Evolutionary conservation across 2,329 filamentous ascomycete species (phyloP), one percentile per base, ranked within the genome.

Genomic region (Cyphellophora attinorum): DNA sequence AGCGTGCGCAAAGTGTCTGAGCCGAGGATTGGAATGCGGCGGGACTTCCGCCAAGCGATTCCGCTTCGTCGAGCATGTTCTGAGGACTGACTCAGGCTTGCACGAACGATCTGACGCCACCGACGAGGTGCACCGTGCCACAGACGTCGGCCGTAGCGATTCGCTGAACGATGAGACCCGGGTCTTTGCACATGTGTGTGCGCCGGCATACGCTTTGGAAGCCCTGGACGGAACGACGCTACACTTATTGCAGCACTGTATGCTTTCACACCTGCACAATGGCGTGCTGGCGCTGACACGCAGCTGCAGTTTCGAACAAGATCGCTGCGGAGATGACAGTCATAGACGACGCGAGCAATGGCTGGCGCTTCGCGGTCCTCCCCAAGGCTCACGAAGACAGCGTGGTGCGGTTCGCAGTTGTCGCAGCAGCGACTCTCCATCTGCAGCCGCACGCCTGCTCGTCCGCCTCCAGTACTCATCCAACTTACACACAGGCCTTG

Each of bases 1-100:
- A 2, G 36, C 34, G 5, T 60, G 57, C 32, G 19, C 33, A 1
- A 60, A 60, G 33, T 60, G 57, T 23, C 16, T 43, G 8, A 48
- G 49, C 3, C 51, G 50, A 16, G 54, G 54, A 2, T 36, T 59
- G 3, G 32, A 41, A 1, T 60, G 57, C 35, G 51, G 50, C 6
- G 57, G 57, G 0, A 42, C 48, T 3, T 52, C 49, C 1, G 29
- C 40, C 12, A 25, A n/a, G n/a, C 30, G 48, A 29, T 54, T 52
- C 27, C 47, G 54, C 6, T 58, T 58, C 25, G 39, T 49, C 8
- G 25, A 41, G 18, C 48, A 47, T 3, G 31, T 52, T 8, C 44
- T 44, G 3, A 41, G 34, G 2, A 39, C 8, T 25, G 8, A 8
- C n/a, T 25, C 21, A 8, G 8, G 8, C 8, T 25, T n/a, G 8